Evolutionary conservation across 768 basidiomycete species (phyloP).

Genomic region (Vishniacozyma victoriae): DNA sequence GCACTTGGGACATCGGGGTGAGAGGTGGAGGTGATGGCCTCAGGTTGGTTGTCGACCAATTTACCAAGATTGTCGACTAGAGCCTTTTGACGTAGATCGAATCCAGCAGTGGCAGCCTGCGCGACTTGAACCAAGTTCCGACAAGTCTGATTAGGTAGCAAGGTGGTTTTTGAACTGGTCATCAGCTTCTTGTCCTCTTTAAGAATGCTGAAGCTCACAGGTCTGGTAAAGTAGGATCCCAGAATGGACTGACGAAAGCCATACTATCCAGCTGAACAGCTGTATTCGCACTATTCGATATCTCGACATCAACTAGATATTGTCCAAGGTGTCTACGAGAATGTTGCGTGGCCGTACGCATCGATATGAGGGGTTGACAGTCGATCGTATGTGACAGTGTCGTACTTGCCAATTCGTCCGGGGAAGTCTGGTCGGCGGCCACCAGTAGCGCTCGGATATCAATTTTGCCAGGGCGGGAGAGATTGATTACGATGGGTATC

Average conservation of each 20-base stretch:
- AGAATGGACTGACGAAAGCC: neutral
- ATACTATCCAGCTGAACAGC: too few relatives aligned
- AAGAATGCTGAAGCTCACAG: neutral
- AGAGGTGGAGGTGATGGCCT: too few relatives aligned
- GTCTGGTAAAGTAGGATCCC: neutral
- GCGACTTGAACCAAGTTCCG: conserved; percentile 4
- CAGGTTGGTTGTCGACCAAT: conserved; percentile 5
- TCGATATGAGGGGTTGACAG: too few relatives aligned
- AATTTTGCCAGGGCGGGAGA: conserved; percentile 51
- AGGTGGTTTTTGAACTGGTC: neutral
- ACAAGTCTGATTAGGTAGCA: conserved; percentile 11
- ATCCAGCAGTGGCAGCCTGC: neutral
- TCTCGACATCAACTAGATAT: conserved; percentile 27
- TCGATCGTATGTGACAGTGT: too few relatives aligned
- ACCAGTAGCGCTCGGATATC: too few relatives aligned
- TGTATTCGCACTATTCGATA: too few relatives aligned
- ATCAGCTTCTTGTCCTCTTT: neutral
- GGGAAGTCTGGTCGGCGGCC: too few relatives aligned
- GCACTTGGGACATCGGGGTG: neutral
- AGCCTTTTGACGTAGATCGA: conserved; percentile 4
- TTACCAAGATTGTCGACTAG: conserved; percentile 8
- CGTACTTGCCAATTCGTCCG: too few relatives aligned
- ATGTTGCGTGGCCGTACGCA: too few relatives aligned
- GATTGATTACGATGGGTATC: conserved; percentile 57
- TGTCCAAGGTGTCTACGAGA: too few relatives aligned